Evolutionary conservation across 1,284 basidiomycete genomes (phyloP).

Genomic region (Marasmius tenuissimus): DNA sequence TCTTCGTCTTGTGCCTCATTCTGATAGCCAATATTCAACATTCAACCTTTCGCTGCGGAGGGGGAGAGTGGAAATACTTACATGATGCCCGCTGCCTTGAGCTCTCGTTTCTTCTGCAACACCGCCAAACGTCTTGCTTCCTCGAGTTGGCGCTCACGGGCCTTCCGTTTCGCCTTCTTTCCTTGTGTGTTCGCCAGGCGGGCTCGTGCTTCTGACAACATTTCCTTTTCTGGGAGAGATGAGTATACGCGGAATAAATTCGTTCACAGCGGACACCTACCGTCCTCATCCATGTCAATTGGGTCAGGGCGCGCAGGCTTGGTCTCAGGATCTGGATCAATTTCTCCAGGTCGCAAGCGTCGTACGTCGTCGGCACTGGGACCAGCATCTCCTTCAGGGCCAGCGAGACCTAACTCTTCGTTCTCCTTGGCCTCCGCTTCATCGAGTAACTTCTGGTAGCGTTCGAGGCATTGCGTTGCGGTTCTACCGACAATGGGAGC

Average conservation of each 20-base stretch:
- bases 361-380: conserved; percentile 92
- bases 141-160: conserved; percentile 93
- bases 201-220: conserved; percentile 98
- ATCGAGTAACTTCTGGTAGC: conserved; percentile 97
- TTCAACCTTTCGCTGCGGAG: conserved; percentile 15
- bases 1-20: conserved; percentile 89
- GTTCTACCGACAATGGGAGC: conserved; percentile 99
- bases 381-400: conserved; percentile 78
- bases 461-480: conserved; percentile 96
- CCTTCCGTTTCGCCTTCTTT: conserved; percentile 99
- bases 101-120: conserved; percentile 96
- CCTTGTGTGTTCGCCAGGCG: conserved; percentile 99
- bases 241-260: conserved; percentile 1
- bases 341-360: conserved; percentile 90
- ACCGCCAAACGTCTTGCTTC: conserved; percentile 94
- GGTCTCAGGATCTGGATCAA: conserved; percentile 98
- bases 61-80: conserved; percentile 37
- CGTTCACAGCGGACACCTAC: conserved; percentile 38
- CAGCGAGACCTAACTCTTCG: conserved; percentile 87
- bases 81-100: conserved; percentile 98
- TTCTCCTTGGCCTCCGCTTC: conserved; percentile 96
- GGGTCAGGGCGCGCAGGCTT: conserved; percentile 98
- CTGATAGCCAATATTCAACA: conserved; percentile 29
- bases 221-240: conserved; percentile 85
- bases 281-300: conserved; percentile 99